phyloP scores from a whole-genome alignment of 345 rosid species.

The Gynandropsis gynandra region DNA sequence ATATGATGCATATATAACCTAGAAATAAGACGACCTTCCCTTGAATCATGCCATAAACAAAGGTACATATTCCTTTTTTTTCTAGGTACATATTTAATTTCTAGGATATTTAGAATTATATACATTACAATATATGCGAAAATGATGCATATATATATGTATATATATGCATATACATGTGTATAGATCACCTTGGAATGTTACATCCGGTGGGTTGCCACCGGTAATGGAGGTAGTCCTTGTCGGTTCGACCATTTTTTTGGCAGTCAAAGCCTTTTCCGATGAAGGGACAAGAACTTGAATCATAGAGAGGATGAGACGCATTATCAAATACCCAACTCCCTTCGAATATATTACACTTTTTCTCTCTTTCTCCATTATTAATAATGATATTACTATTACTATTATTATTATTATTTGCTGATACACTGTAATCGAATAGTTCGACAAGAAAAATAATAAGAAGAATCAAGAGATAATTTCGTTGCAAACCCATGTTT shows the following conservation, averaged over 20 bases:
- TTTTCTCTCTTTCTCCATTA: conserved; percentile 3
- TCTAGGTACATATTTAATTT: too few relatives aligned
- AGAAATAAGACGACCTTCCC: neutral
- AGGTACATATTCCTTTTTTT: too few relatives aligned
- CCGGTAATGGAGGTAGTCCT: conserved; percentile 30
- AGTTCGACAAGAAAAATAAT: conserved; percentile 18
- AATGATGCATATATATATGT: neutral
- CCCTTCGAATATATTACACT: conserved; percentile 38
- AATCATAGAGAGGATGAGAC: conserved; percentile 30
- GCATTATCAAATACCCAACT: conserved; percentile 35
- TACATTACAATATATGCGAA: neutral
- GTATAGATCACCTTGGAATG: conserved; percentile 35
- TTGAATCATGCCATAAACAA: too few relatives aligned
- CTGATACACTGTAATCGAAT: conserved; percentile 15
- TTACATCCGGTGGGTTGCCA: conserved; percentile 44
- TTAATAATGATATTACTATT: neutral
- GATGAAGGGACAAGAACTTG: conserved; percentile 37
- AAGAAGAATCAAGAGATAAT: conserved; percentile 10
- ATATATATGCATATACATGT: conserved; percentile 4
- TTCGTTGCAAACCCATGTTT: too few relatives aligned
- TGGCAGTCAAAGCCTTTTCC: conserved; percentile 34
- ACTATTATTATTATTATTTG: conserved; percentile 10
- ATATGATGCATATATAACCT: neutral
- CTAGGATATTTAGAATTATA: too few relatives aligned
- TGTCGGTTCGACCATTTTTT: conserved; percentile 43